Percentiles rank a stretch among this genome's conserved stretches.
Conservation (phyloP, 805 yeast species). For the Ogataea trehaloabstinens region DNA sequence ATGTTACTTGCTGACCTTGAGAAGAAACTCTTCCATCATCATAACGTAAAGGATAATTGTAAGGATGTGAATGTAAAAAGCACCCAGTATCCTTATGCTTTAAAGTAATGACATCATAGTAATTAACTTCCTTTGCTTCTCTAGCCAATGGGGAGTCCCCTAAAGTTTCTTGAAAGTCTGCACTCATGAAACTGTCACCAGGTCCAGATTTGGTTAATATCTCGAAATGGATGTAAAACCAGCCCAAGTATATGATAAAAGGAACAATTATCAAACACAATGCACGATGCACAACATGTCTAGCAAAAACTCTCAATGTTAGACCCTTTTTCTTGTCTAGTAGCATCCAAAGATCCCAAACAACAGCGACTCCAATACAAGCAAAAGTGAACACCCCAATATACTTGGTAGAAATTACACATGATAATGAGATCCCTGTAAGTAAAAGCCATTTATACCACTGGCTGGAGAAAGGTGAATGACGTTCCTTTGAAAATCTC, state of each 20-base stretch:
- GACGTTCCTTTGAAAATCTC: constrained; percentile 70
- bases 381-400: constrained; percentile 92
- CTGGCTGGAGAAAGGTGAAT: constrained; percentile 55
- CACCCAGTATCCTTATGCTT: constrained; percentile 79
- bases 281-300: constrained; percentile 76
- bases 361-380: constrained; percentile 84
- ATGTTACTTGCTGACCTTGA: constrained; percentile 92
- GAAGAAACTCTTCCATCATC: constrained; percentile 96
- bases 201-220: constrained; percentile 87
- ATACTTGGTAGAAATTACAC: constrained; percentile 93
- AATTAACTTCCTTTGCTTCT: constrained; percentile 70
- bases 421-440: constrained; percentile 84
- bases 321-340: constrained; percentile 71
- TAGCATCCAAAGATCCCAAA: constrained; percentile 83
- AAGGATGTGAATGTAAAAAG: constrained; percentile 77
- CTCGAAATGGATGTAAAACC: constrained; percentile 91
- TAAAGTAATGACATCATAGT: constrained; percentile 71
- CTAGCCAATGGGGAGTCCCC: constrained; percentile 77
- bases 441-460: constrained; percentile 90
- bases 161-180: constrained; percentile 90
- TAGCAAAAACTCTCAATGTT: constrained; percentile 49
- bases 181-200: constrained; percentile 93
- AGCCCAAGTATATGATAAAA: constrained; percentile 72
- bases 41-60: constrained; percentile 81
- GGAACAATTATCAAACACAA: constrained; percentile 76